Conservation (phyloP, 2,329 filamentous ascomycete species). For the Xylogone sp. region DNA sequence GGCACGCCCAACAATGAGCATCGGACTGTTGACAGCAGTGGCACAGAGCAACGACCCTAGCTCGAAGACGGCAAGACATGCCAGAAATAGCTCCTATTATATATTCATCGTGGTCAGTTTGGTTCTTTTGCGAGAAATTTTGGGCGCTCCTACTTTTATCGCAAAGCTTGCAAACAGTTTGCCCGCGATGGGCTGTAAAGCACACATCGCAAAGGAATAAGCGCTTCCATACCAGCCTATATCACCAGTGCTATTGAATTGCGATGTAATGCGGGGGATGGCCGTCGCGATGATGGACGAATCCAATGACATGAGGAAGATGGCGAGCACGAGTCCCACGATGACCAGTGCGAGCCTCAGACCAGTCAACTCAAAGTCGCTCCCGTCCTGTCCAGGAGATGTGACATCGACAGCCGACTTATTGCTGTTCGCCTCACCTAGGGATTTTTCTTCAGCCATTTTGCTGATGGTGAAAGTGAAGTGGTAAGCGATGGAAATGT, state of each 20-base stretch:
- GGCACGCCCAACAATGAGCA: conserved; percentile 43
- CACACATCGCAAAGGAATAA: conserved; percentile 11
- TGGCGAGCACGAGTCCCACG: conserved; percentile 36
- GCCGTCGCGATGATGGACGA: conserved; percentile 49
- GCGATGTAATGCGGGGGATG: conserved; percentile 48
- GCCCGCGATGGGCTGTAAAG: not conserved
- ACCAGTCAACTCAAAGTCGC: not conserved
- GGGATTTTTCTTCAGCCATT: not conserved
- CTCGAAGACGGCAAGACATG: conserved; percentile 46
- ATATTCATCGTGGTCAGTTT: not conserved
- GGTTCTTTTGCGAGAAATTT: not conserved
- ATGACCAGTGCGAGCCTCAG: not conserved
- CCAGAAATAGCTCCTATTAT: conserved; percentile 16
- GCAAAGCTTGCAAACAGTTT: not conserved
- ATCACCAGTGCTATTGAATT: conserved; percentile 44
- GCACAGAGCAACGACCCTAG: conserved; percentile 48
- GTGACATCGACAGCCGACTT: not conserved
- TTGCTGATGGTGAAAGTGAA: not conserved
- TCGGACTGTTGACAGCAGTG: conserved; percentile 26
- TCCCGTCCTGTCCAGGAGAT: not conserved
- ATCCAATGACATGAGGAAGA: conserved; percentile 43
- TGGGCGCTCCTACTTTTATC: not conserved
- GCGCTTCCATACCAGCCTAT: conserved; percentile 40
- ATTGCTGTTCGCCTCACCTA: not conserved
- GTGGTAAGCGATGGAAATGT: not conserved